Percentiles rank a stretch among this genome's conserved stretches.
phyloP scores from a whole-genome alignment of 352 stramenopile genomes.

The Phytophthora citricola region DNA sequence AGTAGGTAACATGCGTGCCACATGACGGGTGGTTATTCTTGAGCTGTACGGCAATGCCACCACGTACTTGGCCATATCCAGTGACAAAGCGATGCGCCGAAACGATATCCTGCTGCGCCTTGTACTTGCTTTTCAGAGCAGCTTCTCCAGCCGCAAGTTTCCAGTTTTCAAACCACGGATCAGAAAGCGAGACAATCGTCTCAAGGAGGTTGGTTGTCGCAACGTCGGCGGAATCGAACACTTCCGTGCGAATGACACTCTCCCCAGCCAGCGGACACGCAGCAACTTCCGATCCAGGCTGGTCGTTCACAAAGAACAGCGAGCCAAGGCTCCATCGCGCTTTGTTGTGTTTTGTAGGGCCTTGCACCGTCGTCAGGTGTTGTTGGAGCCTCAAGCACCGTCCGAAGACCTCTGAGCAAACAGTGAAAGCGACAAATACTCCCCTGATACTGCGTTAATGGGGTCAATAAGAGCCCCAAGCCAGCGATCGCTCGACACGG shows the following conservation, averaged over 20 bases:
- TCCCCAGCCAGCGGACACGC: conserved; percentile 49
- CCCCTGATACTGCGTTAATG: conserved; percentile 71
- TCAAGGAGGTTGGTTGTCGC: conserved; percentile 37
- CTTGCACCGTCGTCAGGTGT: conserved; percentile 68
- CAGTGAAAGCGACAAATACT: conserved; percentile 73
- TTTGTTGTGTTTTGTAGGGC: conserved; percentile 27
- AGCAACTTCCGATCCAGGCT: conserved; percentile 16
- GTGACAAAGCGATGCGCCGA: conserved; percentile 78
- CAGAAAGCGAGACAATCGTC: conserved; percentile 7
- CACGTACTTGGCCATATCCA: conserved; percentile 76
- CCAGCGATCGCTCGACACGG: conserved; percentile 72
- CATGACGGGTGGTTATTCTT: conserved; percentile 62
- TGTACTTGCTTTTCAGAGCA: conserved; percentile 11
- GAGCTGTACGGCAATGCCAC: conserved; percentile 72
- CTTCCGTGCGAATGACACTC: conserved; percentile 52
- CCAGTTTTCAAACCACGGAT: conserved; percentile 37
- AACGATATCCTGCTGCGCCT: conserved; percentile 43
- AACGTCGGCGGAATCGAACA: not conserved
- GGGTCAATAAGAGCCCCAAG: conserved; percentile 75
- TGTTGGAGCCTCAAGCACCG: conserved; percentile 51
- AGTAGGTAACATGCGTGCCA: conserved; percentile 66
- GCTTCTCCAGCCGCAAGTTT: conserved; percentile 20
- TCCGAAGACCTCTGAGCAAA: conserved; percentile 38
- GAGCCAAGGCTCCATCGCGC: conserved; percentile 49
- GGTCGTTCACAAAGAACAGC: conserved; percentile 49